Evolutionary conservation across 345 rosid species (phyloP), one percentile per base, ranked within the genome.

Genomic region (Linum lewisii): DNA sequence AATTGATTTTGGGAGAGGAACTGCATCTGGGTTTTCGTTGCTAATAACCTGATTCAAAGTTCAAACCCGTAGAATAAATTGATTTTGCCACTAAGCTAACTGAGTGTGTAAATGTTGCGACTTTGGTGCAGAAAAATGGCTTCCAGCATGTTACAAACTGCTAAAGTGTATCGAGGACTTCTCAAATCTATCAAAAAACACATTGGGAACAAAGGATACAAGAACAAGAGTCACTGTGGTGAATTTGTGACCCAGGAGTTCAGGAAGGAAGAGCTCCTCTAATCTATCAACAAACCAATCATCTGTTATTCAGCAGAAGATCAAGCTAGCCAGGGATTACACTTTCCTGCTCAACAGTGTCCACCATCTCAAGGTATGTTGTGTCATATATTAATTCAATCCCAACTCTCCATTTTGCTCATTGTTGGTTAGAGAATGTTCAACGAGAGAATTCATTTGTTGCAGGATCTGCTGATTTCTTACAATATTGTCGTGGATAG

Each of bases 401-500:
- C n/a, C n/a, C n/a, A n/a, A n/a, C n/a, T 45, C 26, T 44, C n/a
- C 23, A 61, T 45, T 13, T 56, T 21, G 49, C 26, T 10, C 10
- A n/a, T 22, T 38, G 21, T 6, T 2, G 26, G 23, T n/a, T n/a
- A n/a, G n/a, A n/a, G 21, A 37, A 29, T 14, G 25, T 58, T 24
- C 5, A 54, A 34, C 21, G 6, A 15, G 38, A n/a, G 20, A 25
- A 14, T 57, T 16, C 6, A 26, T 29, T 29, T 25, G 24, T 69
- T 72, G 79, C 80, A 85, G 97, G 95, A 90, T 7, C 66, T 89
- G 52, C 59, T 87, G 62, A 85, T 87, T 74, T 93, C 97, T 9
- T 89, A 93, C 85, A 89, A 87, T 72, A 81, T 93, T 60, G 97
- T 88, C 0, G 90, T 93, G 36, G 95, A 93, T 70, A 79, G 95